Base-by-base conservation (phyloP, 805 yeast species). In the Teunomyces tritomae region DNA sequence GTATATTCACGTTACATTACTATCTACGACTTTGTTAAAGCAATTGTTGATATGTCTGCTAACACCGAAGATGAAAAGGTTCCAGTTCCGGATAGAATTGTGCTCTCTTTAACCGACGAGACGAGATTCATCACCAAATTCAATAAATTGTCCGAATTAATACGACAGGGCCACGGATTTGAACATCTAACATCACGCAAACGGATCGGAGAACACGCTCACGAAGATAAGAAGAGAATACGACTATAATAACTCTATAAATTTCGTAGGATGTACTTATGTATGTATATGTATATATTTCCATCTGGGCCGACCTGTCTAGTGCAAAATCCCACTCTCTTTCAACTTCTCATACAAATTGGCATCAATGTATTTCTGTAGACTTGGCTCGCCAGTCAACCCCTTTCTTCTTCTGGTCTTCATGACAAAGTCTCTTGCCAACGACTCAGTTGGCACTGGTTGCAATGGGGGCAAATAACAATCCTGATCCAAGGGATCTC, bases 371-470 rank as follows among this genome's bases (percentile, higher is more conserved):
- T 84, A 89, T 54, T 82, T 82, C 43, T 77, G 74, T 42, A 91
- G 59, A 2, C 76, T 74, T 10, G 63, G 62, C 50, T 85, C 95
- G 10, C 84, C 88, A 6, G 82, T 76, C 30, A 92, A 67, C 0
- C 97, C 98, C 62, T 90, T 92, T 57, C 97, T 78, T 57, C 83
- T 81, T 62, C 99, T 77, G 0, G 97, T 89, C 64, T 95, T 94
- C 68, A 89, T 68, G 28, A 89, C 84, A 58, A 90, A 89, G 65
- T 94, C 99, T 48, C 99, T 74, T 1, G 97, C 92, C 49, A 91
- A 68, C 2, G 87, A 82, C 8, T 71, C 70, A 0, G 74, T 66
- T 5, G 85, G 84, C 1, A 94, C 96, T 0, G 96, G 88, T 55
- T 82, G 82, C 61, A 92, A 72, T 36, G 83, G 76, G 4, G 90